These are phyloP conservation scores for Lipomyces spencermartinsiae DNA, from an alignment of 805 yeast species.

Conservation along the genomic window DNA sequence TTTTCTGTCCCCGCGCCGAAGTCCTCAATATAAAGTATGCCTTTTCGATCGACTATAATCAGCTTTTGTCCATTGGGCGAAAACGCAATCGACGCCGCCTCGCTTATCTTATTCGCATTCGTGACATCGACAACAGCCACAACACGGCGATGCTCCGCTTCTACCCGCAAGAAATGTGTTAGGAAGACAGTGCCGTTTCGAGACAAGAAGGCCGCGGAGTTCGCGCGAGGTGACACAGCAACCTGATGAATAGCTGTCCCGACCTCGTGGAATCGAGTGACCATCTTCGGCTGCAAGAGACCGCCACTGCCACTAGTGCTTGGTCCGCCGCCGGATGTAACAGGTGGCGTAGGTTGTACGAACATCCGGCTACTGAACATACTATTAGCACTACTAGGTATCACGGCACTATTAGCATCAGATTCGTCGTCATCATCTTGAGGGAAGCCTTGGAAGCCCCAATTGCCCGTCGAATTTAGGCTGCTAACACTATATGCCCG, in stretches of 20 bases:
- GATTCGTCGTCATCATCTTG: constrained; percentile 24
- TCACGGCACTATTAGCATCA: background rate
- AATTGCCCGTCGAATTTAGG: constrained; percentile 1
- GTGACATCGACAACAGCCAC: constrained; percentile 79
- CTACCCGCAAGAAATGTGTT: constrained; percentile 62
- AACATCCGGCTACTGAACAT: constrained; percentile 1
- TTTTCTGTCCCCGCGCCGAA: constrained; percentile 72
- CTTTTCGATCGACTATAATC: constrained; percentile 80
- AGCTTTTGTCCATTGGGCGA: constrained; percentile 83
- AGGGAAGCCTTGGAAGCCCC: constrained; percentile 15
- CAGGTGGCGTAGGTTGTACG: background rate
- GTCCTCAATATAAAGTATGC: constrained; percentile 77
- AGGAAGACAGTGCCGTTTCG: constrained; percentile 71
- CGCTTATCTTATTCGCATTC: constrained; percentile 71
- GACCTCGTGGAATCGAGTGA: constrained; percentile 73
- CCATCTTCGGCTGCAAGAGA: constrained; percentile 64
- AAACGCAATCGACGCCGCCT: constrained; percentile 79
- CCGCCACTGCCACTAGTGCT: constrained; percentile 22
- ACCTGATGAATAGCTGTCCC: constrained; percentile 79
- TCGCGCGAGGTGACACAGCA: constrained; percentile 83
- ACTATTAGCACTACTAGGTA: constrained; percentile 2
- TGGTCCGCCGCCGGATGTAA: constrained; percentile 14
- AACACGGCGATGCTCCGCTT: constrained; percentile 62
- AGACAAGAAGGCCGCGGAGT: constrained; percentile 80
- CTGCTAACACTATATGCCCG: constrained; percentile 27